phyloP scores from a whole-genome alignment of 352 stramenopile genomes.

The Aphanomyces stellatus region DNA sequence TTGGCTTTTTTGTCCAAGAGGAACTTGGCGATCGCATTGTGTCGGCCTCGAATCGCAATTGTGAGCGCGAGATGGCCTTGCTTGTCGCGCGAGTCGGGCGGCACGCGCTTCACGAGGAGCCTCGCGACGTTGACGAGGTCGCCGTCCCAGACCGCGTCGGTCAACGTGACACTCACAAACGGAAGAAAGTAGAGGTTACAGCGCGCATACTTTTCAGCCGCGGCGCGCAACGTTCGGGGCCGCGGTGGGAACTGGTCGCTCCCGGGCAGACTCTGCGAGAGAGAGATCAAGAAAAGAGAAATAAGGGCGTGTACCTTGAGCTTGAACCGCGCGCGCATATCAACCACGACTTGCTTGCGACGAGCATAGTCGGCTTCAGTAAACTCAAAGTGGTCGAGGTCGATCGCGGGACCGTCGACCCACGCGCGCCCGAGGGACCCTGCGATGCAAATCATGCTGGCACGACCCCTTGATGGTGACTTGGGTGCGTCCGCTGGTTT shows the following conservation, averaged over 20 bases:
- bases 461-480: too few relatives aligned
- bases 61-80: slow-evolving; percentile 56
- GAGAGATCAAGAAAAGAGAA: background rate
- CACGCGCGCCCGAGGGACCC: slow-evolving; percentile 40
- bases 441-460: too few relatives aligned
- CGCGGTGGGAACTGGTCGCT: slow-evolving; percentile 50
- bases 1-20: slow-evolving; percentile 60
- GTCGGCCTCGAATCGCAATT: slow-evolving; percentile 68
- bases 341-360: slow-evolving; percentile 42
- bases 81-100: slow-evolving; percentile 23
- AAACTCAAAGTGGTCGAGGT: slow-evolving; percentile 60
- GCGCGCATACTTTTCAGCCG: slow-evolving; percentile 38
- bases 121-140: slow-evolving; percentile 65
- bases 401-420: slow-evolving; percentile 47
- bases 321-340: slow-evolving; percentile 45
- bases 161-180: slow-evolving; percentile 47
- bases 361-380: slow-evolving; percentile 56
- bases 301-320: slow-evolving; percentile 26
- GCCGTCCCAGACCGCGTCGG: slow-evolving; percentile 61
- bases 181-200: slow-evolving; percentile 61
- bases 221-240: slow-evolving; percentile 40
- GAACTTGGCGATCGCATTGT: slow-evolving; percentile 59
- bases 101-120: slow-evolving; percentile 39
- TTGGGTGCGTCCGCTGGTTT: too few relatives aligned
- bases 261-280: slow-evolving; percentile 32